phyloP scores from a whole-genome alignment of 148 eudicot species.

The Persicaria tinctoria region DNA sequence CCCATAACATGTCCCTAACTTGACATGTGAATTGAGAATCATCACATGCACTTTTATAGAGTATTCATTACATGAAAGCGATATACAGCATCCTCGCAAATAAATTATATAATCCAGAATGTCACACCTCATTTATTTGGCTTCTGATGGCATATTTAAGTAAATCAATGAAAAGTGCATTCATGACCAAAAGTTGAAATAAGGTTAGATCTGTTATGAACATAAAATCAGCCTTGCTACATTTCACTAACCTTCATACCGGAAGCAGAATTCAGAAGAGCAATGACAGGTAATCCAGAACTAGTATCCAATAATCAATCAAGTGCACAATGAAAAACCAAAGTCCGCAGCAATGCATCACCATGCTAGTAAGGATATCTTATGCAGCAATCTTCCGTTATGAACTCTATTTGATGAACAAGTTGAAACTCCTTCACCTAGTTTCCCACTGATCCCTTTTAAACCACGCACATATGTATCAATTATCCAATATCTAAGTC shows the following conservation, averaged over 20 bases:
- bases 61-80: too few relatives aligned
- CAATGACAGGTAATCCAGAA: too few relatives aligned
- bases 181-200: neutral
- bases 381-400: neutral
- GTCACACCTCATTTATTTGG: neutral
- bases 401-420: slow-evolving; percentile 2
- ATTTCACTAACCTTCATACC: neutral
- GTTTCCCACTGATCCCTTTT: neutral
- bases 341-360: neutral
- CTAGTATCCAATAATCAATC: too few relatives aligned
- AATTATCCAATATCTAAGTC: neutral
- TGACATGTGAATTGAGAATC: too few relatives aligned
- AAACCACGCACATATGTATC: neutral
- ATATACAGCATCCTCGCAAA: neutral
- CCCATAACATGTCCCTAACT: too few relatives aligned
- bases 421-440: neutral
- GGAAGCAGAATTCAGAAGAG: too few relatives aligned
- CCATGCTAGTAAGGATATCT: neutral
- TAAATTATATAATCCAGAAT: neutral
- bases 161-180: neutral
- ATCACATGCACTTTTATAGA: too few relatives aligned
- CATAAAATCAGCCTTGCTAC: neutral
- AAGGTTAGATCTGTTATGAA: neutral
- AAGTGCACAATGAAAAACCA: neutral
- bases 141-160: neutral